Evolutionary conservation across 2,329 filamentous ascomycete genomes (phyloP).

Genomic region (Trichoderma endophyticum): DNA sequence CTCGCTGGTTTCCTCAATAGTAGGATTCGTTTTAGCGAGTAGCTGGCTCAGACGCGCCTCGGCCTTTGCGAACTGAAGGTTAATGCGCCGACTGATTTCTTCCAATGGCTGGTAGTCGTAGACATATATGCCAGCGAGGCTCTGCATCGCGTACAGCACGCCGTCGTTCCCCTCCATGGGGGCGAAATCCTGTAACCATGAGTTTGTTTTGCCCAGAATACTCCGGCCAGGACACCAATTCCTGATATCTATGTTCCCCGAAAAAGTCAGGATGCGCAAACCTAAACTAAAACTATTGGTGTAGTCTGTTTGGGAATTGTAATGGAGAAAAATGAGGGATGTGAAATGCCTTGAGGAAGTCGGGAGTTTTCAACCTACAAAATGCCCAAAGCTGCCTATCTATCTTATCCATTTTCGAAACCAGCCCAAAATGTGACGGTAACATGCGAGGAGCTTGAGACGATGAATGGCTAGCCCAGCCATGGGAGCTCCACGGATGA

Average conservation of each 20-base stretch:
- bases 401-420: slow-evolving; percentile 34
- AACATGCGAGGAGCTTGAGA: slow-evolving; percentile 13
- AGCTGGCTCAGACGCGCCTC: slow-evolving; percentile 32
- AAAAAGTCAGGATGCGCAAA: background rate
- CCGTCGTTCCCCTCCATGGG: slow-evolving; percentile 36
- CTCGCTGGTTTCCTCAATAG: slow-evolving; percentile 29
- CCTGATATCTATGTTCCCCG: slow-evolving; percentile 31
- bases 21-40: slow-evolving; percentile 25
- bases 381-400: slow-evolving; percentile 36
- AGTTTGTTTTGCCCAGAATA: slow-evolving; percentile 37
- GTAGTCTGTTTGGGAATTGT: background rate
- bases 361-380: slow-evolving; percentile 29
- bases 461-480: background rate
- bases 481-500: background rate
- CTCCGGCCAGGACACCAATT: slow-evolving; percentile 43
- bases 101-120: slow-evolving; percentile 39
- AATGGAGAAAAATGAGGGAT: background rate
- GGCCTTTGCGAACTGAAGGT: slow-evolving; percentile 32
- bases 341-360: background rate
- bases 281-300: background rate
- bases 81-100: slow-evolving; percentile 32
- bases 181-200: slow-evolving; percentile 40
- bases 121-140: slow-evolving; percentile 40
- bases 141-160: slow-evolving; percentile 39
- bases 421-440: slow-evolving; percentile 32